Evolutionary conservation across 371 early-diverging fungal species (phyloP), one percentile per base, ranked within the genome.

Genomic region (Mortierella sp.): DNA sequence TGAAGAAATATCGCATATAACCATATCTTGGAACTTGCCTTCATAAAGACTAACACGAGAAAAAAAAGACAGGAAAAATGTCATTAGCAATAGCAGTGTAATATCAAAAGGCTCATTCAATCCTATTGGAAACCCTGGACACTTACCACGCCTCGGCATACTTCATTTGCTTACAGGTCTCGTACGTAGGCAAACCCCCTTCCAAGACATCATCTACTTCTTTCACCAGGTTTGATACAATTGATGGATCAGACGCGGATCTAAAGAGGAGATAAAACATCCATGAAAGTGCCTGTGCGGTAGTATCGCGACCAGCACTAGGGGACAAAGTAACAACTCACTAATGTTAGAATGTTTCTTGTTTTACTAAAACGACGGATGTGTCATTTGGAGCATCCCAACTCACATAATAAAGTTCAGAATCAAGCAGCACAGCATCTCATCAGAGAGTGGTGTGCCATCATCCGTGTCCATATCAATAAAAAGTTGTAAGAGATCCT

Each of bases 221-320:
- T 29, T 88, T 84, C 2, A 82, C 57, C 3, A 93, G 68, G 42
- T 85, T 85, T 4, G 51, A 60, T 60, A 89, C 82, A 1, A 88
- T 86, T 12, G 84, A 72, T 0, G 89, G 88, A 57, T 89, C 31
- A 0, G 71, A 51, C 0, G 47, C 58, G 17, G 57, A 82, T 6
- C 83, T 71, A 58, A 84, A 69, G 22, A 93, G 81, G 42, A 83
- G 73, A 65, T 84, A 90, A 51, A 92, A 87, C 13, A 87, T 84
- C 94, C 94, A 93, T 0, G 88, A 86, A 15, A 93, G 84, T 1
- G 92, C 88, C 63, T 90, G 92, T 0, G 93, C 91, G 2, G 94
- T 93, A 0, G 93, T 91, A 61, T 93, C 93, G 17, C 93, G 83
- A 3, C 86, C 87, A 23, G 88, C 86, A 55, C n/a, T n/a, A n/a